Conservation (phyloP, 805 yeast genomes). For the Saccharomyces mikatae region DNA sequence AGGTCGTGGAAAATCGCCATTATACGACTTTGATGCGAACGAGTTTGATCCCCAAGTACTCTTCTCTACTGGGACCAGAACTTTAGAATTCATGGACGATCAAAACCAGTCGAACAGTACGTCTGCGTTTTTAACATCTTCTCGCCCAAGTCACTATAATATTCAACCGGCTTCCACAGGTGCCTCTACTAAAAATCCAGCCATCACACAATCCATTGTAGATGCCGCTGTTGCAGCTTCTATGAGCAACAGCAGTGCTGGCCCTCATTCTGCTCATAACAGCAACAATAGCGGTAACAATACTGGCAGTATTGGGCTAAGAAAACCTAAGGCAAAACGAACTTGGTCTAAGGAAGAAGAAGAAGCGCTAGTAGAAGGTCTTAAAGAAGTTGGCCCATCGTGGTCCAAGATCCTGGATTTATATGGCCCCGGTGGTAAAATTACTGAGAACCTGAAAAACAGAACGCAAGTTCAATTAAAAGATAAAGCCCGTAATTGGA, state of each 20-base stretch:
- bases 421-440: conserved; percentile 91
- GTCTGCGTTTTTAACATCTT: conserved; percentile 1
- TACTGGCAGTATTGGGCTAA: conserved; percentile 5
- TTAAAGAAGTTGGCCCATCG: conserved; percentile 77
- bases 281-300: not conserved
- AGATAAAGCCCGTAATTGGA: conserved; percentile 95
- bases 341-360: conserved; percentile 86
- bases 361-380: conserved; percentile 69
- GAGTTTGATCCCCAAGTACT: conserved; percentile 21
- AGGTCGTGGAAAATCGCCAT: conserved; percentile 29
- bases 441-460: conserved; percentile 75
- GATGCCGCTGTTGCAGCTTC: conserved; percentile 22
- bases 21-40: conserved; percentile 15
- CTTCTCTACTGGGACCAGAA: conserved; percentile 16
- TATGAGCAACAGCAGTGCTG: conserved; percentile 7
- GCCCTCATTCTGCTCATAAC: not conserved
- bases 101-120: not conserved
- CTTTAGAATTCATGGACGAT: not conserved
- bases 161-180: not conserved
- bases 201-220: conserved; percentile 11
- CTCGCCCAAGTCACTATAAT: not conserved
- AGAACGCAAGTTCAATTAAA: conserved; percentile 87
- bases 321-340: conserved; percentile 27
- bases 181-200: not conserved
- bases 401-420: conserved; percentile 87